Evolutionary conservation across 1,284 basidiomycete species (phyloP).

Genomic region (Pulveroboletus sp.): DNA sequence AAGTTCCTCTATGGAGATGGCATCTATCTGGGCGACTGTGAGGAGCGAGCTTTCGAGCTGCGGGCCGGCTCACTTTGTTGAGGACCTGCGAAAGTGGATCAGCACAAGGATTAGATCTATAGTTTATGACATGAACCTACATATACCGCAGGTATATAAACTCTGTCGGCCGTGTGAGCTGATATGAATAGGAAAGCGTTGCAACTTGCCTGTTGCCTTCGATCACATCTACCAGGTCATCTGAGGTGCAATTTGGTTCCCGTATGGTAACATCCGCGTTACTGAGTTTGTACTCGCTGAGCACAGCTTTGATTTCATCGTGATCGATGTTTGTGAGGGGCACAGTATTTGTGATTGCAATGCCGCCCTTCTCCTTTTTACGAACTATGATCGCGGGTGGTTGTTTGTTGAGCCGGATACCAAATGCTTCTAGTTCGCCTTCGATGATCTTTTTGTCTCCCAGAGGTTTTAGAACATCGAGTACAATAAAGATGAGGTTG

Average conservation of each 20-base stretch:
- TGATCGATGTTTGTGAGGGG: constrained; percentile 96
- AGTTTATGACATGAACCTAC: constrained; percentile 47
- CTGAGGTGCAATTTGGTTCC: constrained; percentile 89
- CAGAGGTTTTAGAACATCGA: constrained; percentile 97
- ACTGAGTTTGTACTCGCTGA: constrained; percentile 88
- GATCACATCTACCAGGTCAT: constrained; percentile 97
- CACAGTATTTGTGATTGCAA: constrained; percentile 93
- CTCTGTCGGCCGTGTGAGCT: constrained; percentile 48
- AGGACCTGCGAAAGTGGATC: constrained; percentile 51
- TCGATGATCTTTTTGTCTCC: constrained; percentile 94
- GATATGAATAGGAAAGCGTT: neutral
- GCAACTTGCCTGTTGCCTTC: constrained; percentile 80
- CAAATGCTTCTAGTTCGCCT: constrained; percentile 93
- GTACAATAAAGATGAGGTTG: constrained; percentile 97
- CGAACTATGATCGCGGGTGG: constrained; percentile 88
- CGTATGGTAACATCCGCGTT: constrained; percentile 96
- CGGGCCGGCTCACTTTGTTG: constrained; percentile 61
- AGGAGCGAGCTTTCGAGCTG: neutral
- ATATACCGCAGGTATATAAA: constrained; percentile 92
- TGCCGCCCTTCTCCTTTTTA: constrained; percentile 94
- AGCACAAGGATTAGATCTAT: constrained; percentile 3
- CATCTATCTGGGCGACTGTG: constrained; percentile 77
- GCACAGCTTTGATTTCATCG: constrained; percentile 95
- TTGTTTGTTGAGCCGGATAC: constrained; percentile 94
- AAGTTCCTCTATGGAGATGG: constrained; percentile 97